These are phyloP conservation scores for Mentha longifolia DNA, from an alignment of 257 asterid genomes.

Conservation along the genomic window DNA sequence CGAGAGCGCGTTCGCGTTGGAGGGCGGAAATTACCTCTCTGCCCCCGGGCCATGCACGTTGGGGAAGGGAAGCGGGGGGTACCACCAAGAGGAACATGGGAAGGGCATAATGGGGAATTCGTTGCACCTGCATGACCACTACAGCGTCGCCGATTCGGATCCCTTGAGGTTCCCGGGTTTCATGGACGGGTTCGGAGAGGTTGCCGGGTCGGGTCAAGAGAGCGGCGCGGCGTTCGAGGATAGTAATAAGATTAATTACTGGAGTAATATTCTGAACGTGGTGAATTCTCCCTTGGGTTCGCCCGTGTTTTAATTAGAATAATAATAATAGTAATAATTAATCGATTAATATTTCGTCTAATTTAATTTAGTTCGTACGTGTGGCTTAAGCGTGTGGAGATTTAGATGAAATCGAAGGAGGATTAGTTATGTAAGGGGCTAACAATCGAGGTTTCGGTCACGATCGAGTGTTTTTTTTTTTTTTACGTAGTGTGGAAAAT, in stretches of 20 bases:
- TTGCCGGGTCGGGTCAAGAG: not conserved
- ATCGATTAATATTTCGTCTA: too few species aligned
- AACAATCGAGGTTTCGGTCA: not conserved
- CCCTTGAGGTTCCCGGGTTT: slow-evolving; percentile 35
- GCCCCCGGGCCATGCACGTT: slow-evolving; percentile 6
- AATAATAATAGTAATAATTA: too few species aligned
- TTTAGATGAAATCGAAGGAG: not conserved
- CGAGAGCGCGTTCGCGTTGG: not conserved
- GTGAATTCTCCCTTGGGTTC: slow-evolving; percentile 39
- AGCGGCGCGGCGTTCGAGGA: slow-evolving; percentile 26
- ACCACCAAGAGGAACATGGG: not conserved
- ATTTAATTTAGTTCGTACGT: not conserved
- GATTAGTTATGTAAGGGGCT: not conserved
- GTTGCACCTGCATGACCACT: slow-evolving; percentile 23
- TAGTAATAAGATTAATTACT: slow-evolving; percentile 43
- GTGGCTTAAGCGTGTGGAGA: not conserved
- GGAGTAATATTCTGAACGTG: slow-evolving; percentile 43
- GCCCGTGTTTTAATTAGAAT: slow-evolving; percentile 24
- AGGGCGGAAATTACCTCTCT: slow-evolving; percentile 2
- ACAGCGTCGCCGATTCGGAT: not conserved
- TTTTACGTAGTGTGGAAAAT: not conserved
- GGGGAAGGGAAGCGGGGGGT: not conserved
- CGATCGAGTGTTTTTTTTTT: not conserved
- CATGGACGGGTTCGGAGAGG: slow-evolving; percentile 38
- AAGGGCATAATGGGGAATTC: slow-evolving; percentile 39